These are phyloP conservation scores for Fusarium fracticaudum DNA, from an alignment of 2,329 filamentous ascomycete genomes.

Conservation along the genomic window DNA sequence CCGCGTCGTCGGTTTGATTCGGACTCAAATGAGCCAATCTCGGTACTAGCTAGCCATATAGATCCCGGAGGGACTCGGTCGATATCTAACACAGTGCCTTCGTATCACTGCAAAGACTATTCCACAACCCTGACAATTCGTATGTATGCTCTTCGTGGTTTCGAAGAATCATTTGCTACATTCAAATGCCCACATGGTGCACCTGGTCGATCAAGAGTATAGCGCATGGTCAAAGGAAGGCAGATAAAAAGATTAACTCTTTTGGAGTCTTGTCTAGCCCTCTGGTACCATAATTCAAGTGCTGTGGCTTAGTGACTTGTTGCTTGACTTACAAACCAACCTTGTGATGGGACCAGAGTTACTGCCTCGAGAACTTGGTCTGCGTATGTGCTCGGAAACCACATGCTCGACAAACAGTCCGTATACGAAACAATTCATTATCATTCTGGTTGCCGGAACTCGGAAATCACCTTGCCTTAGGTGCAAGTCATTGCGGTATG, in stretches of 20 bases:
- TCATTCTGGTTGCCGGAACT: slow-evolving; percentile 9
- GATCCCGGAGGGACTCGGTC: slow-evolving; percentile 13
- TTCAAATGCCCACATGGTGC: slow-evolving; percentile 6
- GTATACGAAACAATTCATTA: slow-evolving; percentile 21
- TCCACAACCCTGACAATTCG: slow-evolving; percentile 19
- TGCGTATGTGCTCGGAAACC: neutral
- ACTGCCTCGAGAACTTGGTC: neutral
- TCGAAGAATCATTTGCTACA: slow-evolving; percentile 4
- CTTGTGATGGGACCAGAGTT: slow-evolving; percentile 17
- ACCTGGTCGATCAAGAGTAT: neutral
- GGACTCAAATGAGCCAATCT: slow-evolving; percentile 7
- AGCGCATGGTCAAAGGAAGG: neutral
- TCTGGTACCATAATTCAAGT: neutral
- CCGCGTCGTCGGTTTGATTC: slow-evolving; percentile 1
- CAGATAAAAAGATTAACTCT: neutral
- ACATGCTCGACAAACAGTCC: slow-evolving; percentile 7
- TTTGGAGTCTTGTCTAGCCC: neutral
- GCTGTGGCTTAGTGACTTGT: slow-evolving; percentile 1
- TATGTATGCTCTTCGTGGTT: neutral
- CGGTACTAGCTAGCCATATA: slow-evolving; percentile 17
- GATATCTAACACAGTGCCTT: slow-evolving; percentile 3
- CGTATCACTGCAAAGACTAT: slow-evolving; percentile 2
- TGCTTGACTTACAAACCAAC: neutral
- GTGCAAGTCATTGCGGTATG: slow-evolving; percentile 24
- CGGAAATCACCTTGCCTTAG: slow-evolving; percentile 3